These are phyloP conservation scores for Aspergillus sp. DNA, from an alignment of 2,329 filamentous ascomycete genomes.

Conservation along the genomic window DNA sequence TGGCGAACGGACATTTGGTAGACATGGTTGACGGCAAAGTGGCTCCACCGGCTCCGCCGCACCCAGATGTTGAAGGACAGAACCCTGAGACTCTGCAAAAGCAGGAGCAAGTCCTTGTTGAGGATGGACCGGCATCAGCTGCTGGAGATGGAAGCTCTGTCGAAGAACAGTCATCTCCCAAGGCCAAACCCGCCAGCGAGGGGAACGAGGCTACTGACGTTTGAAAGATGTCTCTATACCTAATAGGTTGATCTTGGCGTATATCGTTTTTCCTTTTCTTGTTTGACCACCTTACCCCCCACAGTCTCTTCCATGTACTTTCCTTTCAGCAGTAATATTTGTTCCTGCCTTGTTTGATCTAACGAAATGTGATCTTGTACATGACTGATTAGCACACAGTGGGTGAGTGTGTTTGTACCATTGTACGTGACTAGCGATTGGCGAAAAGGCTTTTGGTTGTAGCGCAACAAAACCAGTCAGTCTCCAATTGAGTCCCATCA, in stretches of 20 bases:
- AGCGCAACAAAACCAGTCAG: constrained; percentile 26
- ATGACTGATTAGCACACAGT: constrained; percentile 7
- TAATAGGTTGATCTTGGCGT: constrained; percentile 16
- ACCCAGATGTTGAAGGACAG: constrained; percentile 57
- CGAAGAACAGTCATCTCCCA: constrained; percentile 33
- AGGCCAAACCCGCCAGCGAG: constrained; percentile 49
- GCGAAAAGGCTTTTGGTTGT: constrained; percentile 5
- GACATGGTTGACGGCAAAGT: constrained; percentile 37
- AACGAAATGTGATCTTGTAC: constrained; percentile 19
- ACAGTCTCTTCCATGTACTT: constrained; percentile 16
- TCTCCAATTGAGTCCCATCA: constrained; percentile 30
- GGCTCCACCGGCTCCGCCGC: constrained; percentile 54
- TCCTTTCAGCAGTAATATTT: constrained; percentile 14
- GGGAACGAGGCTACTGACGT: constrained; percentile 45
- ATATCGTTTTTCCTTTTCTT: constrained; percentile 12
- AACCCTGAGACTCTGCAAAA: constrained; percentile 56
- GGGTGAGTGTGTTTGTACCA: not conserved
- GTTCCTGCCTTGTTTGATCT: constrained; percentile 10
- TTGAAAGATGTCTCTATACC: constrained; percentile 19
- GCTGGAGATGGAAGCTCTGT: constrained; percentile 38
- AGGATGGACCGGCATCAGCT: constrained; percentile 41
- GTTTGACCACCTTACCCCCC: not conserved
- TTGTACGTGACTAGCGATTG: not conserved
- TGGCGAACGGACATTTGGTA: constrained; percentile 78
- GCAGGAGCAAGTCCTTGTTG: constrained; percentile 30